Conservation (phyloP, 2,329 filamentous ascomycete genomes). For the Reticulascus tulasneorum region DNA sequence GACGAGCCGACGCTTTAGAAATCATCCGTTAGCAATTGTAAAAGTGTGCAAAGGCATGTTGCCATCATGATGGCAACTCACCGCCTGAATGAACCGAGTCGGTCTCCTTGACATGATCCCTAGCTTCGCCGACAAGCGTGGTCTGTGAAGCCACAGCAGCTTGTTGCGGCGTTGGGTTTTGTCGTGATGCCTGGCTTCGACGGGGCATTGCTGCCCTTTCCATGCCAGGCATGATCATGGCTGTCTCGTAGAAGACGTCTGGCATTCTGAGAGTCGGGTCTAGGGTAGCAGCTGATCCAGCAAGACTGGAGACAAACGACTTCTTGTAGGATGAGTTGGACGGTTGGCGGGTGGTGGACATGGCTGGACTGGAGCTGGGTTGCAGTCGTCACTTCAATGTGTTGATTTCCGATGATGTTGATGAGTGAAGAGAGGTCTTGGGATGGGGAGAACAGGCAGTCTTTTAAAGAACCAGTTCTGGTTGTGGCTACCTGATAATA, state of each 20-base stretch:
- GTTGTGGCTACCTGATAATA: no score
- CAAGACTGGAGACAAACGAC: background rate
- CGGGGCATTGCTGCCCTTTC: conserved; percentile 11
- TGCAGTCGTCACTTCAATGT: background rate
- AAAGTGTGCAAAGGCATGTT: no score
- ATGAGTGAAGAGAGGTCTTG: background rate
- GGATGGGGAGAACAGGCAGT: background rate
- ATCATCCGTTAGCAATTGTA: no score
- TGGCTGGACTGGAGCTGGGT: conserved; percentile 12
- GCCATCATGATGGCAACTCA: no score
- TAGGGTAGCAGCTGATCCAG: background rate
- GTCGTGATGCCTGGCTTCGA: no score
- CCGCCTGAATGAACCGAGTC: no score
- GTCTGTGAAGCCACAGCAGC: no score
- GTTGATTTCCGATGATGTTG: background rate
- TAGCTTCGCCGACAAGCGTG: no score
- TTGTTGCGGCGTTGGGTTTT: no score
- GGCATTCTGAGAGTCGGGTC: conserved; percentile 4
- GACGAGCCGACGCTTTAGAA: no score
- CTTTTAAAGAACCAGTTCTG: no score
- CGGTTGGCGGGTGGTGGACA: conserved; percentile 5
- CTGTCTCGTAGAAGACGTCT: conserved; percentile 10
- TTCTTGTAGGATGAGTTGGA: conserved; percentile 11
- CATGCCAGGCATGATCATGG: conserved; percentile 10
- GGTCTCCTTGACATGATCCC: no score